These are phyloP conservation scores for Coleophoma eucalyptorum DNA, from an alignment of 2,329 filamentous ascomycete genomes.

Conservation along the genomic window DNA sequence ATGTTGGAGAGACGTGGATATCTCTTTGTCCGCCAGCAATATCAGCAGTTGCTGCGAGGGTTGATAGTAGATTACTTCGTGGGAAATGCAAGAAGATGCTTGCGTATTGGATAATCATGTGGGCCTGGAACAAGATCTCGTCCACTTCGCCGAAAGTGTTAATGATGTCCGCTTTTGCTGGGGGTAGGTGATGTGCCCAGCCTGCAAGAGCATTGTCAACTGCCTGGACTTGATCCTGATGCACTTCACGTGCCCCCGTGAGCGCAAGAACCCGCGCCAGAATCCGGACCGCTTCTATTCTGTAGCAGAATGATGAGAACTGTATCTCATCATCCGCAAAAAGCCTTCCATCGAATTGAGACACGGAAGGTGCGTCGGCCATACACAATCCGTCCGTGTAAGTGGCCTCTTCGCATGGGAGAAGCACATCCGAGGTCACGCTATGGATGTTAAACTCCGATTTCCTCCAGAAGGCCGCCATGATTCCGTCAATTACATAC, in stretches of 20 bases:
- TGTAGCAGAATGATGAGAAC: conserved; percentile 65
- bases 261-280: conserved; percentile 38
- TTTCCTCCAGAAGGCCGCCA: conserved; percentile 72
- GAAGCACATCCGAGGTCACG: conserved; percentile 60
- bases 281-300: conserved; percentile 61
- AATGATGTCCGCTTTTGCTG: conserved; percentile 32
- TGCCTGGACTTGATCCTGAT: conserved; percentile 35
- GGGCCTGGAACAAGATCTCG: conserved; percentile 31
- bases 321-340: conserved; percentile 49
- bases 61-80: conserved; percentile 1
- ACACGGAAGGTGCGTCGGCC: conserved; percentile 26
- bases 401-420: conserved; percentile 78
- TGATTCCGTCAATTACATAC: conserved; percentile 65
- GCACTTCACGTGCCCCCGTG: conserved; percentile 21
- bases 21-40: conserved; percentile 4
- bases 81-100: conserved; percentile 2
- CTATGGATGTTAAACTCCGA: conserved; percentile 66
- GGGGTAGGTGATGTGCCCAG: conserved; percentile 31
- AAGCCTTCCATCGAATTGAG: conserved; percentile 57
- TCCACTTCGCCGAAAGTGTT: conserved; percentile 29
- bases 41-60: conserved; percentile 1
- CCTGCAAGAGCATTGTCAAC: conserved; percentile 20
- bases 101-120: conserved; percentile 27
- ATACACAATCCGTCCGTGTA: conserved; percentile 51
- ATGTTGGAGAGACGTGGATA: conserved; percentile 1